These are phyloP conservation scores for Candida sanyaensis DNA, from an alignment of 1,139 yeast genomes.

Conservation along the genomic window DNA sequence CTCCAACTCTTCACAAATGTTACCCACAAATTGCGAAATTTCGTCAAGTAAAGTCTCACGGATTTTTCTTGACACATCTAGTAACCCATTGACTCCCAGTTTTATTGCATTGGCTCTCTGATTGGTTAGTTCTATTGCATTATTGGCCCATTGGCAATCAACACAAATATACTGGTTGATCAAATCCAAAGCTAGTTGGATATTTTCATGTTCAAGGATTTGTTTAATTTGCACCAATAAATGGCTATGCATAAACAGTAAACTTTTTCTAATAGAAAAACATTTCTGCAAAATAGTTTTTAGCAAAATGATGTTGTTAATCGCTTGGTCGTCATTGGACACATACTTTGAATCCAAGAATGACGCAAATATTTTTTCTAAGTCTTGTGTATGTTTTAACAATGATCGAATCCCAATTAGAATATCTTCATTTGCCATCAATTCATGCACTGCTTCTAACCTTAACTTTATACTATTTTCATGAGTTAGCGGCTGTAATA, in stretches of 20 bases:
- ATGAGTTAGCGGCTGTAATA: conserved; percentile 48
- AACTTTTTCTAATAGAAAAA: conserved; percentile 11
- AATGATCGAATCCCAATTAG: conserved; percentile 19
- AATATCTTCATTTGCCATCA: conserved; percentile 19
- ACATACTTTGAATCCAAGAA: conserved; percentile 16
- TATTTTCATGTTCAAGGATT: conserved; percentile 24
- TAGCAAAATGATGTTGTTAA: conserved; percentile 38
- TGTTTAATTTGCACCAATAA: conserved; percentile 27
- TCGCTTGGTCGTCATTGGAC: conserved; percentile 30
- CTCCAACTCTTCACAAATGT: conserved; percentile 20
- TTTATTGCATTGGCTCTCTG: conserved; percentile 47
- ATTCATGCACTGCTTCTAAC: conserved; percentile 33
- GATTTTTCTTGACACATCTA: conserved; percentile 45
- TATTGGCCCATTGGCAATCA: conserved; percentile 43
- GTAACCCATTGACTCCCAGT: conserved; percentile 44
- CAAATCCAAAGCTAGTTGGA: conserved; percentile 19
- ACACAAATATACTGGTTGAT: conserved; percentile 36
- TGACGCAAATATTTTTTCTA: conserved; percentile 34
- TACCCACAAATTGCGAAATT: conserved; percentile 23
- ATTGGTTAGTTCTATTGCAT: conserved; percentile 38
- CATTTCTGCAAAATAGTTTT: conserved; percentile 29
- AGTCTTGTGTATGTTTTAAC: conserved; percentile 31
- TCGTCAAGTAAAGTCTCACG: conserved; percentile 39
- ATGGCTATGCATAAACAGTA: conserved; percentile 17
- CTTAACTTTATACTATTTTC: conserved; percentile 30